Evolutionary conservation across 495 filamentous ascomycete genomes (phyloP), one percentile per base, ranked within the genome.

Genomic region (Tetracladium marchalianum): DNA sequence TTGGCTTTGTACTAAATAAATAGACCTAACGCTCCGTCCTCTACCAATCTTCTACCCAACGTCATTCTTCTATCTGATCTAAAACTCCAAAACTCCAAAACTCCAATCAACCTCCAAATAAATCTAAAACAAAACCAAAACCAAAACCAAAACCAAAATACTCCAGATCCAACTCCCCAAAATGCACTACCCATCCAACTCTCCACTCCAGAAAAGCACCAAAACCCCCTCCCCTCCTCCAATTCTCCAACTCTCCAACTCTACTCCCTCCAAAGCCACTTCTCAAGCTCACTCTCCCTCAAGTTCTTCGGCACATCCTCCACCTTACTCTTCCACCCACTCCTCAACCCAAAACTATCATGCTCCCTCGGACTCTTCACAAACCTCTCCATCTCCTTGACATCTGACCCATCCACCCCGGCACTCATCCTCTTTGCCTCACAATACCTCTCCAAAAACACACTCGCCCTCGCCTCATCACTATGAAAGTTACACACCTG

Each of bases 401-500:
- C 49, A 13, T 58, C 51, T 1, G 59, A 44, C 15, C 59, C 60
- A 38, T 68, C 64, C n/a, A 61, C 51, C 0, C 68, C 68, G 37
- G 61, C 61, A 39, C 60, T 56, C 16, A 60, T 52, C 37, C 46
- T 49, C 44, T 63, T 57, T 31, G 49, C 48, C 39, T 55, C 54
- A 18, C 58, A 59, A 39, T 65, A 63, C 51, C 58, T 64, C 48
- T 65, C 58, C 24, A 64, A 66, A 60, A 71, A 73, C 10, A 59
- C 57, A 31, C 65, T 66, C 33, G 70, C 70, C 31, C 69, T 54
- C 40, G 66, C 64, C 43, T 58, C 44, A 48, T 73, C 70, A 5
- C 65, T 52, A 51, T 72, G 69, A 40, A 65, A 57, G 41, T 62
- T 63, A 46, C 57, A 57, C 16, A 73, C 61, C 53, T 72, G 67